Evolutionary conservation across 495 filamentous ascomycete genomes (phyloP), one percentile per base, ranked within the genome.

Genomic region (Lineolata rhizophorae): DNA sequence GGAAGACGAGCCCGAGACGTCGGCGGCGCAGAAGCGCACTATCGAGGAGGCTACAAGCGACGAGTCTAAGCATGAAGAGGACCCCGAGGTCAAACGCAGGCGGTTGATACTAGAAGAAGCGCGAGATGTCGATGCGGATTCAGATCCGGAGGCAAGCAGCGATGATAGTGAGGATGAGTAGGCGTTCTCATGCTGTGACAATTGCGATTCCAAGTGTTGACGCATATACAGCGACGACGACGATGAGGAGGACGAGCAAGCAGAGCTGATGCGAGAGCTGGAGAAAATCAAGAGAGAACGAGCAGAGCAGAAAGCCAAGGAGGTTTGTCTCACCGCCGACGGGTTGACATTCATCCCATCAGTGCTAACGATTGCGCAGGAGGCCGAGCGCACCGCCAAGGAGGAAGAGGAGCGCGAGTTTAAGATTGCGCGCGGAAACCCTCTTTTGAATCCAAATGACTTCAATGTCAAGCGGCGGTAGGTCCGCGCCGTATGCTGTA

Each of bases 231-330:
- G 17, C 22, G 70, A 76, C 32, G 69, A 75, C 34, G 74, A 77
- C 20, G 72, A 78, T 30, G 76, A 81, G 17, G 81, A 90, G 42
- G 85, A 97, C 34, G 84, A 93, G 44, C 80, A 79, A 0, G 83
- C 81, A 0, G 79, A 83, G 45, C 54, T 97, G 31, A 72, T 87
- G 58, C 68, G 90, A 14, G 87, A 97, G 51, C 57, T 97, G 19
- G 85, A 87, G 47, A 84, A 92, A 53, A 91, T 97, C 51, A 81
- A 90, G 52, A 73, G 67, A 35, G 87, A 97, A 53, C 61, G 87
- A 18, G 70, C 73, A 1, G 84, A 82, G 49, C 74, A 81, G 49
- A 72, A 76, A 32, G 82, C 83, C 47, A 68, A 70, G 50, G 84
- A 92, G 63, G 73, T 76, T 51, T 27, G 32, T 13, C 6, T 30